Evolutionary conservation across 2,329 filamentous ascomycete species (phyloP).

Genomic region (Lasiodiplodia sp.): DNA sequence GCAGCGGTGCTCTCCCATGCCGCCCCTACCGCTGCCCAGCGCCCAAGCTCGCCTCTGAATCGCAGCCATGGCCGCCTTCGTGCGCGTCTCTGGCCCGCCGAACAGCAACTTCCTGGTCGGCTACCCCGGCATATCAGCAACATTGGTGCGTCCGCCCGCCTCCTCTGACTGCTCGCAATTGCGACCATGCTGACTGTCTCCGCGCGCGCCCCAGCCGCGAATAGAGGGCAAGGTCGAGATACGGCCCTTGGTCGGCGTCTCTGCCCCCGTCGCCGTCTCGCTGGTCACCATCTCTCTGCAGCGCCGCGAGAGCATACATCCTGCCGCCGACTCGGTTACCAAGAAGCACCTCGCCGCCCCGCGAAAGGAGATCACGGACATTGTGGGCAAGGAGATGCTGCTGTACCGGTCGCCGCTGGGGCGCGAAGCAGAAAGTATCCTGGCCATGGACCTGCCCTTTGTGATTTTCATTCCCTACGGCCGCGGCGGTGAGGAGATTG

Average conservation of each 20-base stretch:
- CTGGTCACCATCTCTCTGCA: constrained; percentile 94
- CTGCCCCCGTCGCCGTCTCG: constrained; percentile 88
- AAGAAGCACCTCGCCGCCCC: constrained; percentile 92
- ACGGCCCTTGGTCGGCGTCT: constrained; percentile 81
- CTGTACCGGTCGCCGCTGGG: constrained; percentile 86
- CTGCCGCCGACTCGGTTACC: constrained; percentile 90
- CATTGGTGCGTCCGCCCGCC: constrained; percentile 75
- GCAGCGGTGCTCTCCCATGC: constrained; percentile 31
- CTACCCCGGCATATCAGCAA: constrained; percentile 97
- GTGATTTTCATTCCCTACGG: constrained; percentile 97
- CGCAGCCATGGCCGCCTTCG: constrained; percentile 70
- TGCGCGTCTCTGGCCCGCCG: constrained; percentile 95
- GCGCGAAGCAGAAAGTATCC: constrained; percentile 84
- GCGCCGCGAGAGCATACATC: constrained; percentile 94
- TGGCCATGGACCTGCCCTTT: constrained; percentile 97
- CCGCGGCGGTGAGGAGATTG: constrained; percentile 86
- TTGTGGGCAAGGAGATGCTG: constrained; percentile 94
- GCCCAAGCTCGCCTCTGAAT: constrained; percentile 26
- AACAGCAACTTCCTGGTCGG: constrained; percentile 97
- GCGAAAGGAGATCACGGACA: constrained; percentile 86
- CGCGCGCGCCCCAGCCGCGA: constrained; percentile 70
- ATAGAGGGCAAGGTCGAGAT: constrained; percentile 99
- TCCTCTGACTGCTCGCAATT: constrained; percentile 21
- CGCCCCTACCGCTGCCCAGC: constrained; percentile 31
- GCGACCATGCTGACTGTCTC: constrained; percentile 17